Evolutionary conservation across 2,329 filamentous ascomycete genomes (phyloP).

Genomic region (Parascedosporium putredinis): DNA sequence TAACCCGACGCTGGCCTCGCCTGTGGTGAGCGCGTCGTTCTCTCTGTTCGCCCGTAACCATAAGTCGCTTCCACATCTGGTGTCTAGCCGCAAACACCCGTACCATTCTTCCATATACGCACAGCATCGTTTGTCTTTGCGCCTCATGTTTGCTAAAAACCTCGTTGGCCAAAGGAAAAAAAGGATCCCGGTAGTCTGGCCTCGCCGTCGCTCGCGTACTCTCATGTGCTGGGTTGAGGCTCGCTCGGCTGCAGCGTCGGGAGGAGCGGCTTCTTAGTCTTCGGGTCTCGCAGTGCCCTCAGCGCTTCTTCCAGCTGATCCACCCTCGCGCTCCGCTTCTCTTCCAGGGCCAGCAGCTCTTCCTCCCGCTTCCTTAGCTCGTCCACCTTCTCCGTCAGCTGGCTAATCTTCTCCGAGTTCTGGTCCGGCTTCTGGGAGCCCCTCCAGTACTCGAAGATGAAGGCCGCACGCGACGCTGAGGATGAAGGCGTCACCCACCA

Average conservation of each 20-base stretch:
- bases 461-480: conserved; percentile 45
- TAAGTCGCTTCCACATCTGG: too few relatives aligned
- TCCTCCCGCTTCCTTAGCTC: conserved; percentile 38
- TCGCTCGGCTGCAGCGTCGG: conserved; percentile 22
- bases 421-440: conserved; percentile 49
- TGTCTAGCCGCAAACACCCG: too few relatives aligned
- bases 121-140: too few relatives aligned
- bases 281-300: conserved; percentile 39
- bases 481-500: conserved; percentile 54
- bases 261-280: conserved; percentile 44
- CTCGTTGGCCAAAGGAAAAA: too few relatives aligned
- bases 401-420: conserved; percentile 42
- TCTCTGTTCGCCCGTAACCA: not conserved
- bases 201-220: not conserved
- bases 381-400: conserved; percentile 36
- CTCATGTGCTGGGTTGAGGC: not conserved
- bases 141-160: too few relatives aligned
- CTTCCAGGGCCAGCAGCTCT: conserved; percentile 34
- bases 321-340: conserved; percentile 36
- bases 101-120: too few relatives aligned
- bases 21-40: not conserved
- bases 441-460: conserved; percentile 53
- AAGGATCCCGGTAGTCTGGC: not conserved
- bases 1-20: too few relatives aligned
- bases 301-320: conserved; percentile 43